Evolutionary conservation across 108 stramenopile species (phyloP).

Genomic region (Cyclotella choctawhatcheeana): DNA sequence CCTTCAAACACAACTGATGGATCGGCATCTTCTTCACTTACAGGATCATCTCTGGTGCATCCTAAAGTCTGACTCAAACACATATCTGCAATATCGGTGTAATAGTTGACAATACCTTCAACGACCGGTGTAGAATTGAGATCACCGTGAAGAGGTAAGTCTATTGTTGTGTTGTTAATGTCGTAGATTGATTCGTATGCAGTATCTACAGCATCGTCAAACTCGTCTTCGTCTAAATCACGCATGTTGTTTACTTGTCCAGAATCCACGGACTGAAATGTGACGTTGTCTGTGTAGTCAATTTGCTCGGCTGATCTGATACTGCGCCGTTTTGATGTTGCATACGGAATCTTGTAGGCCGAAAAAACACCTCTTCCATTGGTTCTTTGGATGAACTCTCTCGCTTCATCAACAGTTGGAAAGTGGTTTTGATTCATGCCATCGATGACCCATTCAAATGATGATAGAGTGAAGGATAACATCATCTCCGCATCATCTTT

Average conservation of each 20-base stretch:
- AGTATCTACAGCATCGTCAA: background rate
- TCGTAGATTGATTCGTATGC: constrained; percentile 3
- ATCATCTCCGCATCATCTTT: background rate
- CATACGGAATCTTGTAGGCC: constrained; percentile 1
- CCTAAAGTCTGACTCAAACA: background rate
- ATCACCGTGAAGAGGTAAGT: background rate
- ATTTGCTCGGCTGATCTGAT: background rate
- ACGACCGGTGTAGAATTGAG: background rate
- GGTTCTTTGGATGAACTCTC: background rate
- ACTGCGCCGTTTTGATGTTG: background rate
- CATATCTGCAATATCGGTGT: background rate
- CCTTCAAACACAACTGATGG: background rate
- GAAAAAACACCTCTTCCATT: background rate
- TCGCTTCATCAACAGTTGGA: background rate
- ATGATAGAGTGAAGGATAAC: background rate
- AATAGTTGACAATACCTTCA: background rate
- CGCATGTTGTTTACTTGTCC: background rate
- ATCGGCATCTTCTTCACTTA: background rate
- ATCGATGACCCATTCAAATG: background rate
- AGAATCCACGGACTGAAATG: background rate
- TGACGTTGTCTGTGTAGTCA: background rate
- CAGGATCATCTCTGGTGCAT: background rate
- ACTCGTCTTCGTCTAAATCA: background rate
- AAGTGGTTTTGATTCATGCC: background rate
- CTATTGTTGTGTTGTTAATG: constrained; percentile 2